These are phyloP conservation scores for Sanguinoderma infundibulare DNA, from an alignment of 1,284 basidiomycete species.

Conservation along the genomic window DNA sequence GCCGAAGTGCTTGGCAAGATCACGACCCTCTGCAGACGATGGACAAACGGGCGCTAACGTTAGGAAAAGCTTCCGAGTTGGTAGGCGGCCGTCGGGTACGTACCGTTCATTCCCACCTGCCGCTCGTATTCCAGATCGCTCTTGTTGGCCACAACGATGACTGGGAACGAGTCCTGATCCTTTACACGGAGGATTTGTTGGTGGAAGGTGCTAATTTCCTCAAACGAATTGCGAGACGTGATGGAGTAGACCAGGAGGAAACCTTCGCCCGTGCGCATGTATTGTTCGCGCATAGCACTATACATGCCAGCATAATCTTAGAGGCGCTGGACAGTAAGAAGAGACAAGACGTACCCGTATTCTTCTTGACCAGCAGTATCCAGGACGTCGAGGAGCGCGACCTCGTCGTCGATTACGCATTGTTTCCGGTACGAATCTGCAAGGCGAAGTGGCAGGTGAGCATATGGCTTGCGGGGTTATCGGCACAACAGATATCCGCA, in stretches of 20 bases:
- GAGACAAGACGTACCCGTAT: constrained; percentile 79
- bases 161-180: constrained; percentile 97
- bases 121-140: constrained; percentile 98
- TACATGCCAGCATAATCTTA: constrained; percentile 1
- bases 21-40: constrained; percentile 83
- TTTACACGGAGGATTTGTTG: constrained; percentile 97
- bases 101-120: constrained; percentile 96
- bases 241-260: constrained; percentile 99
- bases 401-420: constrained; percentile 97
- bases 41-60: neutral
- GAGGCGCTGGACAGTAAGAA: neutral
- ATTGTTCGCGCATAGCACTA: constrained; percentile 97
- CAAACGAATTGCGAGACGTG: constrained; percentile 97
- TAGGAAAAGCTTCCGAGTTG: constrained; percentile 1
- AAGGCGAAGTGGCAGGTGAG: neutral
- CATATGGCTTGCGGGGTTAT: neutral
- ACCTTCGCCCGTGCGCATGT: constrained; percentile 97
- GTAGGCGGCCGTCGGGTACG: constrained; percentile 30
- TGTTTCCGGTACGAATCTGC: constrained; percentile 95
- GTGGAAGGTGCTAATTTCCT: constrained; percentile 97
- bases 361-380: constrained; percentile 99
- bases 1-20: constrained; percentile 95
- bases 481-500: neutral
- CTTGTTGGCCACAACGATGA: constrained; percentile 99
- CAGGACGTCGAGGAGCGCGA: constrained; percentile 95